Percentiles rank a stretch among this genome's conserved stretches.
Conservation (phyloP, 768 basidiomycete species). For the Dacryopinax spathularia region DNA sequence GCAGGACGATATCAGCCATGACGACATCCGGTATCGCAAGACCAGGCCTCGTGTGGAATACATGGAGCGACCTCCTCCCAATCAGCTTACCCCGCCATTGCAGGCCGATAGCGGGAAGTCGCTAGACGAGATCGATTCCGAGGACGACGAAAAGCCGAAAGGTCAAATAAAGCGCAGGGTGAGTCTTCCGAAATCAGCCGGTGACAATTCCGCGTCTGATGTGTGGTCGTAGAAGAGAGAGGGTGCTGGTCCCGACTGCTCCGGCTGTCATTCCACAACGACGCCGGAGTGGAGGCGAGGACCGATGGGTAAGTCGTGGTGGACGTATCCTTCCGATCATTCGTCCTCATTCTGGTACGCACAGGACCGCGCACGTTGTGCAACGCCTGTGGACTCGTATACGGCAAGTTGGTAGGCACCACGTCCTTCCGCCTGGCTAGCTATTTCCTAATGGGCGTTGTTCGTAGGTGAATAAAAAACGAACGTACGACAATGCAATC, state of each 20-base stretch:
- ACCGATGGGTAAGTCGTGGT: constrained; percentile 45
- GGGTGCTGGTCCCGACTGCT: constrained; percentile 32
- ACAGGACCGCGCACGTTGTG: constrained; percentile 9
- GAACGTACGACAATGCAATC: not conserved
- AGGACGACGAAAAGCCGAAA: not conserved
- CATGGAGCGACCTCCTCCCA: not conserved
- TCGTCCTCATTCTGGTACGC: not conserved
- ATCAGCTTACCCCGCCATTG: not conserved
- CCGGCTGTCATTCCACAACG: constrained; percentile 69
- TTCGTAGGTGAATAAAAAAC: not conserved
- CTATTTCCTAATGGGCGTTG: constrained; percentile 1
- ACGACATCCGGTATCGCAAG: not conserved
- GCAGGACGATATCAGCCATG: not conserved
- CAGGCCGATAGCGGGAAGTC: not conserved
- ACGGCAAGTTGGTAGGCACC: constrained; percentile 5
- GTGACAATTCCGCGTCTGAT: not conserved
- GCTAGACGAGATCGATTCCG: not conserved
- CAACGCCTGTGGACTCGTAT: constrained; percentile 9
- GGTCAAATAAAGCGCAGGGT: not conserved
- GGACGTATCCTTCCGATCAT: not conserved
- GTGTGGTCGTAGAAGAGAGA: not conserved
- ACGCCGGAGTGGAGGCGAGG: constrained; percentile 81
- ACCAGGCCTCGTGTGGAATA: not conserved
- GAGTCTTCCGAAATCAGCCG: not conserved
- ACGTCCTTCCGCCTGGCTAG: not conserved